These are phyloP conservation scores for Penicillium paneum DNA, from an alignment of 2,329 filamentous ascomycete genomes.

Conservation along the genomic window DNA sequence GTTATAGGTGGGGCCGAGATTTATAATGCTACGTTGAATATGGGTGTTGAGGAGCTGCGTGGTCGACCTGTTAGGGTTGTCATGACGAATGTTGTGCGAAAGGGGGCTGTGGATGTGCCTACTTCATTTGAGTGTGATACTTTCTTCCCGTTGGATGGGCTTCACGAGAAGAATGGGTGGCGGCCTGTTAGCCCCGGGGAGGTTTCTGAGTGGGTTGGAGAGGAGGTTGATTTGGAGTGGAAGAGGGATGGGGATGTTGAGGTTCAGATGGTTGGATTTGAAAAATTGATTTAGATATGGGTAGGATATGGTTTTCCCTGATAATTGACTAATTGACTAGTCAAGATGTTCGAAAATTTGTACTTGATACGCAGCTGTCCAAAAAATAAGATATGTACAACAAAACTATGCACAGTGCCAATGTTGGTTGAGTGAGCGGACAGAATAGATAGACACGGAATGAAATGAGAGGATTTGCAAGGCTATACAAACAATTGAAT, in stretches of 20 bases:
- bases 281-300: slow-evolving; percentile 24
- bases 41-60: slow-evolving; percentile 8
- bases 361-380: neutral
- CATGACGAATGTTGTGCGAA: slow-evolving; percentile 41
- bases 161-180: slow-evolving; percentile 33
- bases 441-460: neutral
- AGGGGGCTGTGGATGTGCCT: slow-evolving; percentile 18
- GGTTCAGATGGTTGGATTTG: slow-evolving; percentile 49
- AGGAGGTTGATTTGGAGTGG: slow-evolving; percentile 40
- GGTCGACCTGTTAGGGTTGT: slow-evolving; percentile 33
- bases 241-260: slow-evolving; percentile 51
- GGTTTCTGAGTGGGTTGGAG: slow-evolving; percentile 43
- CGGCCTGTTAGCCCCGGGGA: slow-evolving; percentile 33
- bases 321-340: neutral
- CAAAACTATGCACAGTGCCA: neutral
- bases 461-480: slow-evolving; percentile 13
- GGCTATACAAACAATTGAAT: slow-evolving; percentile 15
- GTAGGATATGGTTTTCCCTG: neutral
- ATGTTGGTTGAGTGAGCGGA: neutral
- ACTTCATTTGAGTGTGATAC: slow-evolving; percentile 48
- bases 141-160: slow-evolving; percentile 44
- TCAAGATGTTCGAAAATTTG: neutral
- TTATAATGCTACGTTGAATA: slow-evolving; percentile 66
- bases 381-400: neutral
- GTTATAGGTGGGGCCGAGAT: slow-evolving; percentile 89